Evolutionary conservation across 352 stramenopile species (phyloP).

Genomic region (Pythium rhizo-oryzae): DNA sequence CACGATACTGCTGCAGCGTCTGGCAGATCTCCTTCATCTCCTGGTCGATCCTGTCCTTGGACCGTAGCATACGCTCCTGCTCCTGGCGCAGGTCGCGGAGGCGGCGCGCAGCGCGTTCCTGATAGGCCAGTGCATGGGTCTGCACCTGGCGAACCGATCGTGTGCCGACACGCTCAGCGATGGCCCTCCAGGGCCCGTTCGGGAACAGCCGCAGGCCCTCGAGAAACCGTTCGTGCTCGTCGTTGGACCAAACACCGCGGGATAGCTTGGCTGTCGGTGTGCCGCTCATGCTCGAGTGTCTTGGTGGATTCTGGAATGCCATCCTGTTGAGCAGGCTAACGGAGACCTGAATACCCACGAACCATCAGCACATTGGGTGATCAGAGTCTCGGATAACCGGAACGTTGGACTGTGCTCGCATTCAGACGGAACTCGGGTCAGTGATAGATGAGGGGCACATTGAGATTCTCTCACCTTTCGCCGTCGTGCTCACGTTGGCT

Average conservation of each 20-base stretch:
- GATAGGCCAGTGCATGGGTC: conserved; percentile 66
- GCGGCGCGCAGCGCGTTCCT: conserved; percentile 41
- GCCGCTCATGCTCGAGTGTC: too few relatives aligned
- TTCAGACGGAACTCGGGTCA: too few relatives aligned
- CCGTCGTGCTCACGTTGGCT: too few relatives aligned
- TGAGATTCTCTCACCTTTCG: too few relatives aligned
- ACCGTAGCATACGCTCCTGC: conserved; percentile 21
- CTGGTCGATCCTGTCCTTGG: conserved; percentile 1
- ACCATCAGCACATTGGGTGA: too few relatives aligned
- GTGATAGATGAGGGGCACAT: too few relatives aligned
- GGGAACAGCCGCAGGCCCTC: conserved; percentile 54
- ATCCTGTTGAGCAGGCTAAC: too few relatives aligned
- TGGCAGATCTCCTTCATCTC: conserved; percentile 20
- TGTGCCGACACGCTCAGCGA: not conserved
- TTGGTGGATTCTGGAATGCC: too few relatives aligned
- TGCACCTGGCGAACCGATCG: conserved; percentile 27
- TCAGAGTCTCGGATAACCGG: too few relatives aligned
- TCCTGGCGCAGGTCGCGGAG: conserved; percentile 51
- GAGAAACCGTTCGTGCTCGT: conserved; percentile 51
- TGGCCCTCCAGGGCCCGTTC: conserved; percentile 27
- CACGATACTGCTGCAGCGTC: conserved; percentile 8
- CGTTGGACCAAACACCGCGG: not conserved
- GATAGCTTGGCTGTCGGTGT: not conserved
- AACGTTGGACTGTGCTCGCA: too few relatives aligned
- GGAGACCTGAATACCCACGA: too few relatives aligned